Evolutionary conservation across 2,329 filamentous ascomycete species (phyloP).

Genomic region (Neodidymelliopsis sp.): DNA sequence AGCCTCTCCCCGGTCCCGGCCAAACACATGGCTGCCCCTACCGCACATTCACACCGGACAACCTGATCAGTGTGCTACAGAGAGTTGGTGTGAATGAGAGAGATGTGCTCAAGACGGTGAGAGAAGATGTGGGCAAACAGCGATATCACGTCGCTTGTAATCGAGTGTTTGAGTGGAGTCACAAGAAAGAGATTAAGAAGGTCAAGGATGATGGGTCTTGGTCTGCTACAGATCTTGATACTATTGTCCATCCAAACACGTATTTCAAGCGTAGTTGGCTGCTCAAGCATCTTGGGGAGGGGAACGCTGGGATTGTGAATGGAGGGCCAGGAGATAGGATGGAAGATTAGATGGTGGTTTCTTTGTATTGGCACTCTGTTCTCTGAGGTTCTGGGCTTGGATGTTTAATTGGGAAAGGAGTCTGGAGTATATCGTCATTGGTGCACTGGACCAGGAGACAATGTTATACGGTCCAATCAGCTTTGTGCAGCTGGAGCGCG

Average conservation of each 20-base stretch:
- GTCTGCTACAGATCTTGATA: slow-evolving; percentile 78
- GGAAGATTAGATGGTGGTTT: slow-evolving; percentile 37
- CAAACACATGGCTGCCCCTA: slow-evolving; percentile 98
- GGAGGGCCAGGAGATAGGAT: slow-evolving; percentile 37
- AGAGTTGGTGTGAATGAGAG: slow-evolving; percentile 80
- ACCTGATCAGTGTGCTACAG: slow-evolving; percentile 78
- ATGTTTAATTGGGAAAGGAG: too few relatives aligned
- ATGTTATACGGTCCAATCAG: too few relatives aligned
- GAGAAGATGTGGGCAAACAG: slow-evolving; percentile 86
- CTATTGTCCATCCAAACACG: slow-evolving; percentile 95
- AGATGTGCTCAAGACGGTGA: slow-evolving; percentile 78
- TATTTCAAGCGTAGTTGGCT: slow-evolving; percentile 96
- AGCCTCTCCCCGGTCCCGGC: slow-evolving; percentile 83
- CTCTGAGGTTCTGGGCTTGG: too few relatives aligned
- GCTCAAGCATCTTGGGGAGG: slow-evolving; percentile 76
- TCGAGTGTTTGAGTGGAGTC: slow-evolving; percentile 86
- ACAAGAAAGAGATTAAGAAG: slow-evolving; percentile 67
- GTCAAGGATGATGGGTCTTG: slow-evolving; percentile 58
- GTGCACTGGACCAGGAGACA: too few relatives aligned
- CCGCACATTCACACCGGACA: slow-evolving; percentile 88
- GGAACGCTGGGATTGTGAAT: slow-evolving; percentile 43
- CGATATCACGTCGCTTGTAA: slow-evolving; percentile 97
- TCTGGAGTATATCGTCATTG: too few relatives aligned
- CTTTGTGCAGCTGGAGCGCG: too few relatives aligned
- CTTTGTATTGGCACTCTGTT: too few relatives aligned